phyloP scores from a whole-genome alignment of 306 rosid species.

The Cucurbita pepo region DNA sequence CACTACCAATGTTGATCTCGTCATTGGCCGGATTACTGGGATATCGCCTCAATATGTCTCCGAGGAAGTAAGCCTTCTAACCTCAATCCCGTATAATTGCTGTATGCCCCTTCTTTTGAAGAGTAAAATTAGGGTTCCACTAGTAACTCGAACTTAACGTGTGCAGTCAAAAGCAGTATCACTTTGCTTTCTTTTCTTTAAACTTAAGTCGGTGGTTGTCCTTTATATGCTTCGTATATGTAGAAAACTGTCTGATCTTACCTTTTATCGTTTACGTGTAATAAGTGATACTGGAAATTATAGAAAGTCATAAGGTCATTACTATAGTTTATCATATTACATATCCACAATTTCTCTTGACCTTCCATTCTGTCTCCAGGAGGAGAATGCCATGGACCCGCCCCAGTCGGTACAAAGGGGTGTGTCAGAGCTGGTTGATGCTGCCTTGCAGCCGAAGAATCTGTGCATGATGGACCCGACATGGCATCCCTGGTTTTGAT shows the following conservation, averaged over 20 bases:
- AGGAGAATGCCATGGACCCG: constrained; percentile 80
- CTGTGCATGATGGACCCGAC: constrained; percentile 99
- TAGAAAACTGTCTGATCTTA: background rate
- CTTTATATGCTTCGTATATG: background rate
- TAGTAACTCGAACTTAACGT: background rate
- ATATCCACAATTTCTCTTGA: background rate
- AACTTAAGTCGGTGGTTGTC: background rate
- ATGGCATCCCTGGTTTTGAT: constrained; percentile 98
- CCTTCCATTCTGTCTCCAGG: constrained; percentile 25
- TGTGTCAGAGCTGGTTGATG: constrained; percentile 86
- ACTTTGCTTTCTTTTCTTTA: background rate
- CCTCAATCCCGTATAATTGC: background rate
- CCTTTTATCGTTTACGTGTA: background rate
- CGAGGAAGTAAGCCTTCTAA: constrained; percentile 61
- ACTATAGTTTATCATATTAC: background rate
- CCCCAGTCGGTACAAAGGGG: constrained; percentile 91
- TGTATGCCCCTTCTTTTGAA: background rate
- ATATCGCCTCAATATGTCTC: constrained; percentile 79
- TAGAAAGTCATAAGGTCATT: background rate
- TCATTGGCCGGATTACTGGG: constrained; percentile 55
- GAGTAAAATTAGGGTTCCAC: background rate
- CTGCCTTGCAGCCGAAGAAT: constrained; percentile 84
- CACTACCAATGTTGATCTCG: constrained; percentile 69
- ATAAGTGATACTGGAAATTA: background rate
- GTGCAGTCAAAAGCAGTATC: background rate